Evolutionary conservation across 1,139 yeast genomes (phyloP), one percentile per base, ranked within the genome.

Genomic region (Scheffersomyces segobiensis): DNA sequence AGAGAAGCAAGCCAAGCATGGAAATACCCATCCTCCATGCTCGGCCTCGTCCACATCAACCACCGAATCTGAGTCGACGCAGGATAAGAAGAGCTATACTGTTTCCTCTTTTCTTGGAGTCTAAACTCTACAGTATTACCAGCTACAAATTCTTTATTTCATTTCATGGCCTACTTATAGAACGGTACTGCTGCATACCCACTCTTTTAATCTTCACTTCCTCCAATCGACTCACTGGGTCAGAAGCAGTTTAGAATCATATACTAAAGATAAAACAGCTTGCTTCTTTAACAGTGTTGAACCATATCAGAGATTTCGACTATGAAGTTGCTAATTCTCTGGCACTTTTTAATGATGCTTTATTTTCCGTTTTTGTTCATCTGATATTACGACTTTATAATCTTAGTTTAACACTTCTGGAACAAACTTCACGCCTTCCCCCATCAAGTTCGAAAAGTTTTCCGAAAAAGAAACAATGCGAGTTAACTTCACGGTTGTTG

Each of bases 101-200:
- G 72, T 74, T 2, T 72, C 75, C 19, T 69, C 77, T 18, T 69
- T 74, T 56, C 66, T 74, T 56, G 75, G 73, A 17, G 50, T 48
- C 5, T 48, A 21, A 17, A 32, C 42, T 32, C 42, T 10, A 14
- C 42, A 32, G 42, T 10, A 32, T 32, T 32, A 32, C 42, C 42
- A 32, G 14, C 42, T 32, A 12, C 42, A 32, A 5, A 7, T 32
- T 32, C 17, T 32, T 32, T 32, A 32, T 32, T 10, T 32, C 42
- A 12, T 32, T 32, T 32, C 42, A 32, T 32, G 42, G 42, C 17
- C 42, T 12, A 32, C 17, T 32, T 12, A 32, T 32, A 32, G 42
- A 32, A 32, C 42, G 42, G 42, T 32, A 32, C 42, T 32, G 42
- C 14, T 32, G 42, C 14, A 32, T 32, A 32, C 42, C 42, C 42